Evolutionary conservation across 306 rosid species (phyloP).

Genomic region (Ammopiptanthus mongolicus): DNA sequence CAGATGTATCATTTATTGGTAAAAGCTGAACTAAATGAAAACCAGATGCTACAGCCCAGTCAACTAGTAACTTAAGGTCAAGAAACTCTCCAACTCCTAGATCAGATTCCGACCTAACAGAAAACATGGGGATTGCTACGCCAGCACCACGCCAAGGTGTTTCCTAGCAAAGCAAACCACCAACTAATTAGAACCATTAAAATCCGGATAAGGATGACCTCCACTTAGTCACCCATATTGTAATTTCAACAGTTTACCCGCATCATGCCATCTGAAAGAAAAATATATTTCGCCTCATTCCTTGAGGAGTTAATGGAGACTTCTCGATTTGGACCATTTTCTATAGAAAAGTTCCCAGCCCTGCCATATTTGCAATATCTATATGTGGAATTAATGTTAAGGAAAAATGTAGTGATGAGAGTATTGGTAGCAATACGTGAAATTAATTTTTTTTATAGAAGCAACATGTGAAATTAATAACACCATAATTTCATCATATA

Average conservation of each 20-base stretch:
- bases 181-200: constrained; percentile 6
- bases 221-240: constrained; percentile 1
- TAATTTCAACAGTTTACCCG: constrained; percentile 48
- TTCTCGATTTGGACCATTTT: constrained; percentile 72
- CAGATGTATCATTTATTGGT: constrained; percentile 96
- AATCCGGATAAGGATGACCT: neutral
- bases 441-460: neutral
- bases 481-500: neutral
- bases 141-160: constrained; percentile 96
- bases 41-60: constrained; percentile 92
- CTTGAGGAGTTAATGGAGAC: constrained; percentile 45
- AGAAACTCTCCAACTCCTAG: constrained; percentile 99
- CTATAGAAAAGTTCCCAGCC: constrained; percentile 57
- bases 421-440: neutral
- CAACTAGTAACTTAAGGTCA: constrained; percentile 85
- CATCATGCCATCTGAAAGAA: constrained; percentile 84
- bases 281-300: constrained; percentile 50
- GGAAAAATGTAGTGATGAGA: constrained; percentile 32
- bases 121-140: constrained; percentile 88
- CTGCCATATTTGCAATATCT: constrained; percentile 70
- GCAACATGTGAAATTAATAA: constrained; percentile 15
- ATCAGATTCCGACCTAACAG: constrained; percentile 83
- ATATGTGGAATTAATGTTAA: constrained; percentile 60
- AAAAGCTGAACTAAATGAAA: constrained; percentile 92
- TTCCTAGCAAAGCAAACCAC: constrained; percentile 49